Conservation (phyloP, 1,284 basidiomycete genomes). For the Apiotrichum veenhuisii region DNA sequence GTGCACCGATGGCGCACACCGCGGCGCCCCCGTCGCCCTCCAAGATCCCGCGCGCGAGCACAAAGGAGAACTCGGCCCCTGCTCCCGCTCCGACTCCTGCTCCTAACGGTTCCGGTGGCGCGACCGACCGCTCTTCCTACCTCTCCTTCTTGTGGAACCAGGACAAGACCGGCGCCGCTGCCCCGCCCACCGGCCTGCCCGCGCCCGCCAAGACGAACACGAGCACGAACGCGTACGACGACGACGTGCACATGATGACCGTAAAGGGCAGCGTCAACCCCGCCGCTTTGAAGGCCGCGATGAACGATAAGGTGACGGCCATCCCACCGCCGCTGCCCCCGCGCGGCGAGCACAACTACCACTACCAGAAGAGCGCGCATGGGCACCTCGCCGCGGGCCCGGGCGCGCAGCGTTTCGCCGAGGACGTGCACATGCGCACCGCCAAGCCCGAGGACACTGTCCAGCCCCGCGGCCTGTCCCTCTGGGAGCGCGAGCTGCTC, state of each 20-base stretch:
- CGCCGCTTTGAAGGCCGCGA: constrained; percentile 54
- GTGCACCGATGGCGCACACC: not conserved
- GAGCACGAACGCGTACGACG: constrained; percentile 6
- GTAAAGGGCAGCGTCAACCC: constrained; percentile 45
- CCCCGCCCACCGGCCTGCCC: constrained; percentile 6
- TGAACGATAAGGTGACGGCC: constrained; percentile 50
- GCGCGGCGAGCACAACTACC: constrained; percentile 10
- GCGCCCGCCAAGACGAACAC: constrained; percentile 26
- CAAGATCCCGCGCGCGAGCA: constrained; percentile 4
- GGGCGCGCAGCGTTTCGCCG: constrained; percentile 18
- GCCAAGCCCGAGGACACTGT: constrained; percentile 33
- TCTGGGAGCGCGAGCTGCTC: constrained; percentile 80
- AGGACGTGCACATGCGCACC: constrained; percentile 46
- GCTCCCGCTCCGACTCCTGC: constrained; percentile 1
- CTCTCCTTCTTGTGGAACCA: constrained; percentile 43
- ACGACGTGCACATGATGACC: constrained; percentile 51
- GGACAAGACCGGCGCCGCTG: no score
- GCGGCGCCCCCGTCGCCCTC: not conserved
- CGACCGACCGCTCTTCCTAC: constrained; percentile 38
- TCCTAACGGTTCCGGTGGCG: constrained; percentile 5
- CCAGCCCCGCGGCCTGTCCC: constrained; percentile 52
- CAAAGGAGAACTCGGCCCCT: constrained; percentile 33
- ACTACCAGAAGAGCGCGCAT: constrained; percentile 22
- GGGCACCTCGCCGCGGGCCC: constrained; percentile 10
- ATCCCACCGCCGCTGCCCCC: not conserved